Evolutionary conservation across 75 land plant species (phyloP), one percentile per base, ranked within the genome.

Genomic region (Pinus tabuliformis): DNA sequence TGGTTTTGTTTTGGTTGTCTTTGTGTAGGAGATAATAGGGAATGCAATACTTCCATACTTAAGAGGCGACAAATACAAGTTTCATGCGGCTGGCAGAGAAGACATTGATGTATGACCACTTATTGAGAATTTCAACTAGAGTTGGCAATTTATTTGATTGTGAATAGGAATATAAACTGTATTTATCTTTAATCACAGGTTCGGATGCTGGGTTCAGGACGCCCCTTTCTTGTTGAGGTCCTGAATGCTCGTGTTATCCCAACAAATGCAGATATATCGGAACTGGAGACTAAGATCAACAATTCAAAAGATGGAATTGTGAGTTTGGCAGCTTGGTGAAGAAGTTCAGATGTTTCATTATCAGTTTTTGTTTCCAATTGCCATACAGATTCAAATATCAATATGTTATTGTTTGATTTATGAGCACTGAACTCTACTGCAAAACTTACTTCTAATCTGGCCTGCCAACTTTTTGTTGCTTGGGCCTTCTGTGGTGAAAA

Each of bases 51-150:
- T 92, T 82, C 89, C 88, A 11, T 37, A 76, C 6, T 94, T 90
- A 63, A 87, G 78, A 76, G 98, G 86, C 62, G 99, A 97, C 68
- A 88, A 68, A 75, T 97, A 92, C 80, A 97, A 95, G 81, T 95
- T 97, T 66, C 99, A 97, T 86, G 98, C 98, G 62, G 98, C 99
- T 80, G 99, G 99, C 59, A 93, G 99, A 85, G 99, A 97, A 75
- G 99, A 97, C 83, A 95, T 97, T 72, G 96, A 97, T 85, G 99
- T 97, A 91, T 65, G 83, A 26, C 14, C 49, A 28, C 77, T 15
- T 57, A 61, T 20, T 4, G 16, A 39, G 3, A 42, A 26, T 73
- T 73, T 73, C 36, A 26, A 28, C 54, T 16, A 17, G 39, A 71
- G 6, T 26, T 22, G 58, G 49, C n/a, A 56, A 7, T 76, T 54